Conservation (phyloP, 371 early-diverging fungal species). For the Rhizopus arrhizus region DNA sequence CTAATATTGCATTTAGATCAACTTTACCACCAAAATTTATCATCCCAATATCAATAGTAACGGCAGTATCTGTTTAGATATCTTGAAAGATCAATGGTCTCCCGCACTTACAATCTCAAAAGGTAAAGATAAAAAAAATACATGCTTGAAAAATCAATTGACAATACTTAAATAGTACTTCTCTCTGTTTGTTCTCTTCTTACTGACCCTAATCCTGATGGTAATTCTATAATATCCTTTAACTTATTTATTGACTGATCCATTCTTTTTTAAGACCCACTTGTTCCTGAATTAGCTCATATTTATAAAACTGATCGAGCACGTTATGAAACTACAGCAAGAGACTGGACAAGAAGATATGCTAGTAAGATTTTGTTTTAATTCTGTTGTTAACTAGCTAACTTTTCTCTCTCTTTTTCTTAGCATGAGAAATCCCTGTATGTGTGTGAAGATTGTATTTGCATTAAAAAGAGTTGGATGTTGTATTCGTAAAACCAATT, state of each 20-base stretch:
- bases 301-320: conserved; percentile 90
- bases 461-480: conserved; percentile 3
- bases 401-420: background rate
- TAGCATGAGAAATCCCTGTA: background rate
- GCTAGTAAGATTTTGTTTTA: conserved; percentile 47
- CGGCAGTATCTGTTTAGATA: conserved; percentile 97
- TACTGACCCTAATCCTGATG: conserved; percentile 96
- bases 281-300: conserved; percentile 96
- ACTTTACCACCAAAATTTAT: conserved; percentile 95
- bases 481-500: conserved; percentile 1
- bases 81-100: conserved; percentile 97
- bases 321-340: conserved; percentile 82
- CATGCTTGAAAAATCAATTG: conserved; percentile 5
- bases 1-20: conserved; percentile 54
- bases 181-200: conserved; percentile 95
- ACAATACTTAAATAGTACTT: conserved; percentile 64
- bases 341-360: conserved; percentile 92
- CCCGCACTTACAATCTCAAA: conserved; percentile 98
- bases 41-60: conserved; percentile 99
- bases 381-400: background rate
- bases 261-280: conserved; percentile 62
- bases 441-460: background rate
- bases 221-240: conserved; percentile 20
- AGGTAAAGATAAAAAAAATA: conserved; percentile 40
- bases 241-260: background rate